phyloP scores from a whole-genome alignment of 139 green algal genomes.

The Chlamydomonas schloesseri region DNA sequence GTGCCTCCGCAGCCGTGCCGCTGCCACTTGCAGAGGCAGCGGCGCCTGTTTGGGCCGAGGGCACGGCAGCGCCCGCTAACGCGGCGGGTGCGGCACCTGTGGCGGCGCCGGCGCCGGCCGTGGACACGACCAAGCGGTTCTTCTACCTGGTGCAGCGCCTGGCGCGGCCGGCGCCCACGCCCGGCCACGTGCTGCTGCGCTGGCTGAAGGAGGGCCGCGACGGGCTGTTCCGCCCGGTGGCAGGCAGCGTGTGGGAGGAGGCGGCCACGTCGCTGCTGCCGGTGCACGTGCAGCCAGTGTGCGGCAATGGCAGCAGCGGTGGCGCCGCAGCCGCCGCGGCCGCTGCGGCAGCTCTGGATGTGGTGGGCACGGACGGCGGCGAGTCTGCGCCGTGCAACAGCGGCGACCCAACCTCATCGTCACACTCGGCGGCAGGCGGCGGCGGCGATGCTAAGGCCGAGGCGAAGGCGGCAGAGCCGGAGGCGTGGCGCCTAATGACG shows the following conservation, averaged over 20 bases:
- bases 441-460: neutral
- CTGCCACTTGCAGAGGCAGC: neutral
- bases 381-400: no score
- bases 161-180: neutral
- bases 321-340: neutral
- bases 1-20: neutral
- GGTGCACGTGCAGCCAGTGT: slow-evolving; percentile 52
- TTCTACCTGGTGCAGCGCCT: slow-evolving; percentile 51
- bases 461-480: neutral
- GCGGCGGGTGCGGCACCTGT: neutral
- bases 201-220: slow-evolving; percentile 66
- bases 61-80: neutral
- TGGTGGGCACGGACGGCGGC: neutral
- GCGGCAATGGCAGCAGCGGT: neutral
- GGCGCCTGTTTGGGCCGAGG: neutral
- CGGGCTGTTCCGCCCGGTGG: slow-evolving; percentile 60
- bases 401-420: neutral
- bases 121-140: slow-evolving; percentile 39
- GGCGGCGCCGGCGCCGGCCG: neutral
- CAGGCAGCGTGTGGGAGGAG: slow-evolving; percentile 61
- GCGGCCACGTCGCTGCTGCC: slow-evolving; percentile 41
- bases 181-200: slow-evolving; percentile 48
- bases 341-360: neutral
- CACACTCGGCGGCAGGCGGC: neutral
- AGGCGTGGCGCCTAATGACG: slow-evolving; percentile 28